Evolutionary conservation across 495 filamentous ascomycete species (phyloP), one percentile per base, ranked within the genome.

Genomic region (Aspergillus affinis): DNA sequence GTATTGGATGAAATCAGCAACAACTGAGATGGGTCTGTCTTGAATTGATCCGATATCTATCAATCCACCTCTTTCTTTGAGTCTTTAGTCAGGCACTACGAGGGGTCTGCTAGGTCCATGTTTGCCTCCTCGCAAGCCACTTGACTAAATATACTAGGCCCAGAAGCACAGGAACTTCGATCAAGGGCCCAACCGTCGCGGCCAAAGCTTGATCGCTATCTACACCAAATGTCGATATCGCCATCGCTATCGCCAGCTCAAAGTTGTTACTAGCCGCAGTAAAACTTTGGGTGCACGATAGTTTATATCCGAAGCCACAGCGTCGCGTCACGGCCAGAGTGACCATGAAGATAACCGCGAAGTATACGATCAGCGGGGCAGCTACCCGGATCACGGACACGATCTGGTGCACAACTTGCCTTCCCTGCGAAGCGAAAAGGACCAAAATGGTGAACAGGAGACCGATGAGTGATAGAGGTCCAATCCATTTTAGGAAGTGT

Each of bases 211-310:
- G 90, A 48, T 93, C 88, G 64, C 88, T 91, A 27, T 86, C 74
- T 1, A 89, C 82, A 0, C 93, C 93, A 76, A 88, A 96, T 3
- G 88, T 86, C 4, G 92, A 90, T 5, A 96, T 86, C 3, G 90
- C 92, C 2, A 97, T 92, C 2, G 93, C 93, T 74, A 97, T 96
- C 0, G 93, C 93, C 18, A 96, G 73, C 77, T 97, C 93, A 65
- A 97, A 96, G 66, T 96, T 97, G 62, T 97, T 97, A 70, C 92
- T 96, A 4, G 93, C 93, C 6, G 93, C 93, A 0, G 93, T 97
- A 64, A 97, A 94, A 65, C 90, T 90, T 75, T 97, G 93, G 12
- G 93, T 96, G 12, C 83, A 81, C 2, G 83, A 82, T 3, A 92
- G 66, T 49, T 74, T 76, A 67, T 97, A 97, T 0, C 85, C 84